Evolutionary conservation across 352 stramenopile genomes (phyloP).

Genomic region (Phytophthora pluvialis): DNA sequence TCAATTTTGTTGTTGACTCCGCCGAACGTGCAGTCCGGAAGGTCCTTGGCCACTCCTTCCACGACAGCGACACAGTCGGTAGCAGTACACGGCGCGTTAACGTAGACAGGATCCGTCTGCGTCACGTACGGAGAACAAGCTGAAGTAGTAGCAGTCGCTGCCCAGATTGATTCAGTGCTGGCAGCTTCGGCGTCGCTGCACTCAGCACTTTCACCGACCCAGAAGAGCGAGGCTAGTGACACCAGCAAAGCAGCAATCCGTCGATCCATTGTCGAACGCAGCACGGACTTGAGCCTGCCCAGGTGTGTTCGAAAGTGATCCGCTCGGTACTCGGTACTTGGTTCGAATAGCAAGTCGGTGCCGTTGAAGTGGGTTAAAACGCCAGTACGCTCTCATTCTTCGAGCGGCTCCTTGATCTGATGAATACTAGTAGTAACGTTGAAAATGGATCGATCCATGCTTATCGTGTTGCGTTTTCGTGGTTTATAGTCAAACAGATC

Average conservation of each 20-base stretch:
- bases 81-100: conserved; percentile 34
- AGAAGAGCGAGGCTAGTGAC: conserved; percentile 1
- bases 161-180: conserved; percentile 21
- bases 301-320: conserved; percentile 18
- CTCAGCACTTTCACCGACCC: conserved; percentile 12
- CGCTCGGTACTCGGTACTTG: too few relatives aligned
- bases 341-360: background rate
- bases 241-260: background rate
- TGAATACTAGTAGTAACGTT: too few relatives aligned
- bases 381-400: background rate
- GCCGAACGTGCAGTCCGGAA: conserved; percentile 36
- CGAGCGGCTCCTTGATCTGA: too few relatives aligned
- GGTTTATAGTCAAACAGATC: background rate
- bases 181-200: conserved; percentile 28
- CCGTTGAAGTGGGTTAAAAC: conserved; percentile 9
- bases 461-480: too few relatives aligned
- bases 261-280: background rate
- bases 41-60: conserved; percentile 13
- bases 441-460: too few relatives aligned
- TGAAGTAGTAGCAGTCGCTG: conserved; percentile 13
- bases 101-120: conserved; percentile 17
- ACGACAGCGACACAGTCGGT: conserved; percentile 28
- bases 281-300: conserved; percentile 2
- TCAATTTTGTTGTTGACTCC: conserved; percentile 40
- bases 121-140: conserved; percentile 30